Base-by-base conservation (phyloP, 768 basidiomycete species). In the Dictyophora rubrovolvata region DNA sequence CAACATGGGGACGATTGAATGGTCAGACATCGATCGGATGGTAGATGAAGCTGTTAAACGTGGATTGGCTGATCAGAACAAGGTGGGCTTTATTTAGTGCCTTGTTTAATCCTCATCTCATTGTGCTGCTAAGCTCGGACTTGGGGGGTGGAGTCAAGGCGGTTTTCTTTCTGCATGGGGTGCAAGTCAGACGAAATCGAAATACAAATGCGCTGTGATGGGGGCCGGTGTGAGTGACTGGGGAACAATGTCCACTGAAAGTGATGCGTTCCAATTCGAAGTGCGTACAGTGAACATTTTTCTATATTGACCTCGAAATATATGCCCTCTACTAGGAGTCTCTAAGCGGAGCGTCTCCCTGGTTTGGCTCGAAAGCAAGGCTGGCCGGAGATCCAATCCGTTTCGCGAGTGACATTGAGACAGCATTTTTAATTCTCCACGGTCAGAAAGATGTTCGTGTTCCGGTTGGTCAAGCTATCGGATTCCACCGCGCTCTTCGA, bases 91-190 rank as follows among this genome's bases (percentile, higher is more conserved):
- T 28, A 28, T 7, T 28, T 28, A 7, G 28, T 28, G 28, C 28
- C 28, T 28, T 28, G 28, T 28, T 28, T 28, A 28, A 28, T 2
- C 7, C 7, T 7, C 7, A 28, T 28, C 28, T 28, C 28, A 28
- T 28, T 28, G 28, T 28, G 28, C 2, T 28, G 28, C 7, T 3
- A 28, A 28, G 48, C 55, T 63, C 16, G 62, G 56, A 14, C 34
- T 63, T 16, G 59, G 53, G 8, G 62, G 62, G 5, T 63, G 62
- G 62, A 63, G 62, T 34, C 59, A 63, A 51, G 62, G 62, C 11
- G 62, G 62, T 16, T 63, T 60, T 53, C 22, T 63, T n/a, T 56
- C 62, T 6, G 62, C 62, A 1, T 63, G 62, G 59, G 62, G 62
- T 23, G 59, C 56, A 20, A 34, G 59, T 21, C 62, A 60, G 33